Evolutionary conservation across 163 green algal genomes (phyloP).

Genomic region (Chlorella variabilis): DNA sequence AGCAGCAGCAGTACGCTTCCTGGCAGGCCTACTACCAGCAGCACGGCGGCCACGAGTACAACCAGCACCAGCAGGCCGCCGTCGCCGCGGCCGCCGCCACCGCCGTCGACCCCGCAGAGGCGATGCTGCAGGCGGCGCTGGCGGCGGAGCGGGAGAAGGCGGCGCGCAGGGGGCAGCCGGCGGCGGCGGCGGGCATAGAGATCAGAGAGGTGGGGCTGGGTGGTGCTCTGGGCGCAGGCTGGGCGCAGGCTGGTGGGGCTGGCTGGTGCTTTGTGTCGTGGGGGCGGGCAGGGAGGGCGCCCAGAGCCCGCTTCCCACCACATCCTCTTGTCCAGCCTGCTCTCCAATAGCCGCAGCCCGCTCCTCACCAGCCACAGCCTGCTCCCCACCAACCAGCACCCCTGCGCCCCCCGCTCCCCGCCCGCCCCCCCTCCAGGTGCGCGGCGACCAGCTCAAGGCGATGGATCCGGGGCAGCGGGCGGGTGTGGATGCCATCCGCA

Average conservation of each 20-base stretch:
- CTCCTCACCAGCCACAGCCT: background rate
- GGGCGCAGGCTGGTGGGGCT: background rate
- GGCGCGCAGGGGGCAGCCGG: conserved; percentile 34
- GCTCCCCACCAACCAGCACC: background rate
- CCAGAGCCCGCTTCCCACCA: too few species aligned
- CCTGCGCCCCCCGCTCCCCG: background rate
- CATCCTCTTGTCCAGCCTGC: too few species aligned
- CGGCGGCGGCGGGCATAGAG: conserved; percentile 37
- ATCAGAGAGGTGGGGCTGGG: conserved; percentile 49
- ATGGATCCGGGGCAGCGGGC: conserved; percentile 55
- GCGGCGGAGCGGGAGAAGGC: conserved; percentile 53
- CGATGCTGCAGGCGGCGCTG: conserved; percentile 53
- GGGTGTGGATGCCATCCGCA: conserved; percentile 47
- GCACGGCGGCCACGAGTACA: conserved; percentile 20
- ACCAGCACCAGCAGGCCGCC: conserved; percentile 8
- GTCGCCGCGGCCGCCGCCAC: background rate
- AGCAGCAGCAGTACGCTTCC: conserved; percentile 6
- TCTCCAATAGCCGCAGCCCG: too few species aligned
- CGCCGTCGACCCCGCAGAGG: conserved; percentile 1
- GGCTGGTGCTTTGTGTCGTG: background rate
- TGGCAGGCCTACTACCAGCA: conserved; percentile 15
- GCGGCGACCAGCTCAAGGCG: conserved; percentile 54
- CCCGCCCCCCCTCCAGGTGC: conserved; percentile 57
- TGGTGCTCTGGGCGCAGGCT: background rate
- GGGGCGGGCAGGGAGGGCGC: too few species aligned